Base-by-base conservation (phyloP, 768 basidiomycete genomes). In the Lactarius indigo region DNA sequence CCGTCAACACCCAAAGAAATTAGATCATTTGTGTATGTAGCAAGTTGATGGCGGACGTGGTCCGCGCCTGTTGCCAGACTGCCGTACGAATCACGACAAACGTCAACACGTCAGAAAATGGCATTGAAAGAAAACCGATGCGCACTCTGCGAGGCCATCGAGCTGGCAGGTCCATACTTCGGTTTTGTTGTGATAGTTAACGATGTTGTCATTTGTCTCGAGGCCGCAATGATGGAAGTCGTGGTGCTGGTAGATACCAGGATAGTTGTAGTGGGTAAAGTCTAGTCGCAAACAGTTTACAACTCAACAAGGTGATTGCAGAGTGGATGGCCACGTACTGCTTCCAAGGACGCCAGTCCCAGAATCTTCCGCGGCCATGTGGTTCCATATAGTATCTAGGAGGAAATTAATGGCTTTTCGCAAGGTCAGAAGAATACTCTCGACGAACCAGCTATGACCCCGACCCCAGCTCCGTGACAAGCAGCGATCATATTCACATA, bases 221-320 rank as follows among this genome's bases (percentile, higher is more conserved):
- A 86, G 77, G 5, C 87, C 85, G 69, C 87, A 88, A 72, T 88
- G 83, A 68, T 89, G 87, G 75, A 89, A 88, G 73, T 88, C 79
- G 77, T 82, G 61, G 57, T 33, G n/a, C 13, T 72, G 58, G 59
- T 75, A 76, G 35, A 73, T 73, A 3, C 73, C 73, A 12, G 76
- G 73, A 63, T 78, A 78, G 54, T 66, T 39, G 69, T 85, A 88
- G 65, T 86, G 82, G 3, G 83, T 83, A 72, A 82, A 88, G 0
- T 77, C 67, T 70, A 58, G 28, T 20, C 26, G 44, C 6, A 31
- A 20, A n/a, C 30, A 7, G 18, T 30, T 60, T 10, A 18, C 12
- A 52, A 60, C 10, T 28, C n/a, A 13, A 2, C 9, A 31, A 23
- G 15, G 17, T 12, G 23, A 33, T 20, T 7, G 39, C 13, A 33